Base-by-base conservation (phyloP, 1,284 basidiomycete genomes). In the Pseudozyma pruni region DNA sequence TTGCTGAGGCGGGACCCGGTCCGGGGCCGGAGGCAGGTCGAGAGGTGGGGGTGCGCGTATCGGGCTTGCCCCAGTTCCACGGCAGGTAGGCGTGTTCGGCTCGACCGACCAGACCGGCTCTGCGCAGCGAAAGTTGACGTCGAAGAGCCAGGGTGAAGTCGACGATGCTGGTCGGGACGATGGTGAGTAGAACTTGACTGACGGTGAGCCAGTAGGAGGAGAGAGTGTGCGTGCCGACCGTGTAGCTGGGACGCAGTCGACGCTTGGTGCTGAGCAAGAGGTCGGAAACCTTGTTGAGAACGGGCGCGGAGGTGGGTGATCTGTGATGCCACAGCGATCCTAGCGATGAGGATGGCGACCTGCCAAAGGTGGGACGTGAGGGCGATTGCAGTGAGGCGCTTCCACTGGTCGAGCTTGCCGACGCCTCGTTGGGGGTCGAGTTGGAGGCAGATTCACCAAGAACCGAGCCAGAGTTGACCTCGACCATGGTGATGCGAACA, bases 21-120 rank as follows among this genome's bases (percentile, higher is more conserved):
- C 74, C 74, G 2, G 74, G 74, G 3, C 72, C 74, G 20, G 50
- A 47, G 13, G 58, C 34, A 4, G 61, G 67, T 19, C 39, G 41
- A 20, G 6, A 11, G n/a, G n/a, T n/a, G n/a, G n/a, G n/a, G n/a
- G n/a, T n/a, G n/a, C n/a, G n/a, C n/a, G n/a, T n/a, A n/a, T n/a
- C n/a, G n/a, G 44, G 17, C 40, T 45, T 54, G 46, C 51, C 53
- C 70, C 59, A 60, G 8, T 53, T 60, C 63, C 63, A 59, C 1
- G 70, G 64, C 35, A 68, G 33, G 40, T 56, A 72, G 8, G 70
- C 70, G n/a, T 72, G 70, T n/a, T 68, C 64, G 4, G 57, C 70
- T 6, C 59, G 43, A 17, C 70, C 70, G 8, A 72, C 48, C 10
- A 72, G 40, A 1, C 70, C 70, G 4, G 70, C 59, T 3, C 64